Evolutionary conservation across 2,329 filamentous ascomycete genomes (phyloP).

Genomic region (Setomelanomma holmii): DNA sequence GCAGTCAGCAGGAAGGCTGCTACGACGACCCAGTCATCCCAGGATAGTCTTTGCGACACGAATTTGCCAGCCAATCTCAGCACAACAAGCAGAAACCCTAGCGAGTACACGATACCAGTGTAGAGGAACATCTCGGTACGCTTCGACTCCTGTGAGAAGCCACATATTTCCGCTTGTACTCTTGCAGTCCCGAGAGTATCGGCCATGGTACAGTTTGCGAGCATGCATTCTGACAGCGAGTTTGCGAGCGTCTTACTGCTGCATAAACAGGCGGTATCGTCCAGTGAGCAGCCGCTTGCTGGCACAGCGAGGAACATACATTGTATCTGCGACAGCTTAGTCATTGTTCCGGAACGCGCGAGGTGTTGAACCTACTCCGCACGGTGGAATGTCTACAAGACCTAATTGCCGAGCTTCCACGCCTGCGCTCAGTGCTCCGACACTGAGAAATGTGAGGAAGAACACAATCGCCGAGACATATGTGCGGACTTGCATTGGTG

Average conservation of each 20-base stretch:
- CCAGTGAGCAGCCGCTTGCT: constrained; percentile 17
- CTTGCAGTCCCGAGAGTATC: constrained; percentile 22
- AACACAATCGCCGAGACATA: not conserved
- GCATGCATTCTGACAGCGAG: constrained; percentile 26
- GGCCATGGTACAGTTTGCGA: constrained; percentile 36
- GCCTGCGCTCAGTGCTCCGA: not conserved
- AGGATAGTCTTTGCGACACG: constrained; percentile 15
- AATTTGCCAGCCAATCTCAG: constrained; percentile 17
- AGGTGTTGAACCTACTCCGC: not conserved
- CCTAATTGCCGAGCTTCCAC: not conserved
- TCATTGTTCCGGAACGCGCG: not conserved
- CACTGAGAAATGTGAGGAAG: not conserved
- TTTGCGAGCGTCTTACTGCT: constrained; percentile 12
- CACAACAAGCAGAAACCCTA: constrained; percentile 19
- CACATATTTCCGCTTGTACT: constrained; percentile 28
- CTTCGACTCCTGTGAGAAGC: constrained; percentile 26
- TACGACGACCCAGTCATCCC: constrained; percentile 21
- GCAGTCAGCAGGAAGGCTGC: constrained; percentile 10
- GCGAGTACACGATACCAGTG: constrained; percentile 18
- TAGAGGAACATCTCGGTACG: constrained; percentile 16
- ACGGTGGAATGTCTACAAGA: not conserved
- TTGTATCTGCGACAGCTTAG: constrained; percentile 10
- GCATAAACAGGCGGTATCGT: constrained; percentile 26
- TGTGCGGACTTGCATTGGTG: not conserved
- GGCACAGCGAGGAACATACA: constrained; percentile 20